Base-by-base conservation (phyloP, 1,284 basidiomycete genomes). In the Malassezia dermatis region DNA sequence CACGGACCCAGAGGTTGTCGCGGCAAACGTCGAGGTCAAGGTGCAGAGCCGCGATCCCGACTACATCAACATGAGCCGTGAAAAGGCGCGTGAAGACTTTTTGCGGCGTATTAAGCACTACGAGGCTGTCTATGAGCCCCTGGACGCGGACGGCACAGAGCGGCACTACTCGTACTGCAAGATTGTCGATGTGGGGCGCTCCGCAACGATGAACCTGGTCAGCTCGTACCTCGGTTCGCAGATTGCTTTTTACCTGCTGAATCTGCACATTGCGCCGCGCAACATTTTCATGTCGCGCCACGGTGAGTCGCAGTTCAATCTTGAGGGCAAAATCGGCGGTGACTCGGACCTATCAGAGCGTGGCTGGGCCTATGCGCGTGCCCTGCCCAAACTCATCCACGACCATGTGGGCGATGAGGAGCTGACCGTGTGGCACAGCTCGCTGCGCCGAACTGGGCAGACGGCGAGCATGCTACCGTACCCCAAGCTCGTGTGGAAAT, bases 241-340 rank as follows among this genome's bases (percentile, higher is more conserved):
- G 32, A 93, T 98, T 63, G 93, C 89, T 3, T 98, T 95, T 77
- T 99, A 94, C 76, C 80, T 98, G 56, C 96, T 95, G 91, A 98
- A 98, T 76, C 76, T 96, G 65, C 94, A 99, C 75, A 79, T 98
- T 61, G 94, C 95, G 68, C 93, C 94, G 12, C 81, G 94, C 58
- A 89, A 86, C 74, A 96, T 99, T 65, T 99, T 91, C 76, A 84
- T 99, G 64, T 95, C 94, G 8, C 79, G 94, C 66, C 94, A 99
- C 71, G 94, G 94, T 12, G 94, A 99, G 77, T 94, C 89, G 69
- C 88, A 93, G 77, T 96, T 83, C 77, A 99, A 99, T 71, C 84
- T 98, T 4, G 85, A 89, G 66, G 93, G 93, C 26, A 89, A 93
- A 78, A 95, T 99, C 62, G 94, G 94, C 17, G 94, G 94, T 11